Percentiles rank a stretch among this genome's conserved stretches.
Conservation (phyloP, 2,329 filamentous ascomycete genomes). For the Nemania sp. region DNA sequence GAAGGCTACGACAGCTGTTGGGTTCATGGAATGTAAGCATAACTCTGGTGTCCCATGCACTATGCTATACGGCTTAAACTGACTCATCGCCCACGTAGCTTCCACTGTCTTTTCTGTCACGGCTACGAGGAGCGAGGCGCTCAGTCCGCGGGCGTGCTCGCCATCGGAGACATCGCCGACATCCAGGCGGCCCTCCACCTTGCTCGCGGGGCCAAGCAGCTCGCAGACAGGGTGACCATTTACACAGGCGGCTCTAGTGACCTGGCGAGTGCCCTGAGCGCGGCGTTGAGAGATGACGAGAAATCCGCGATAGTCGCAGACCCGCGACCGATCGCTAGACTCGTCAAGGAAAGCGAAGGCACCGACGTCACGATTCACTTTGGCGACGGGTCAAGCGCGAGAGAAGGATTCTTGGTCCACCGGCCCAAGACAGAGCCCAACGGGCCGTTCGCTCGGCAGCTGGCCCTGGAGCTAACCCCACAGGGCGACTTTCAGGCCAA, state of each 20-base stretch:
- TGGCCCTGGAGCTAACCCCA: constrained; percentile 1
- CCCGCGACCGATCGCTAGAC: neutral
- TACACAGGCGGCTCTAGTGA: constrained; percentile 5
- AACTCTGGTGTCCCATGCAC: neutral
- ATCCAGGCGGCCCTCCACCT: neutral
- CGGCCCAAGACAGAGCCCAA: neutral
- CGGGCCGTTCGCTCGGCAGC: neutral
- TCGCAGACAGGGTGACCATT: constrained; percentile 3
- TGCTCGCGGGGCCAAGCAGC: neutral
- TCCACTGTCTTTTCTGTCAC: constrained; percentile 64
- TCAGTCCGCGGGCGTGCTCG: constrained; percentile 52
- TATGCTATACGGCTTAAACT: neutral
- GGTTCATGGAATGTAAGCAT: neutral
- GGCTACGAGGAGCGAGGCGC: constrained; percentile 61
- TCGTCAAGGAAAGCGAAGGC: neutral
- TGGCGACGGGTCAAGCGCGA: neutral
- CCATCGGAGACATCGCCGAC: constrained; percentile 37
- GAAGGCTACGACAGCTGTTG: neutral
- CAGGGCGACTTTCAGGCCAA: constrained; percentile 1
- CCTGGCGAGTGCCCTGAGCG: neutral
- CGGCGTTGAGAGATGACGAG: neutral
- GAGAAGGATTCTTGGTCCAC: constrained; percentile 14
- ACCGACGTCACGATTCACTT: neutral
- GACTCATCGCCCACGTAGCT: constrained; percentile 34
- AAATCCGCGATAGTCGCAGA: neutral